Evolutionary conservation across 1,139 yeast species (phyloP).

Genomic region (Candida sp.): DNA sequence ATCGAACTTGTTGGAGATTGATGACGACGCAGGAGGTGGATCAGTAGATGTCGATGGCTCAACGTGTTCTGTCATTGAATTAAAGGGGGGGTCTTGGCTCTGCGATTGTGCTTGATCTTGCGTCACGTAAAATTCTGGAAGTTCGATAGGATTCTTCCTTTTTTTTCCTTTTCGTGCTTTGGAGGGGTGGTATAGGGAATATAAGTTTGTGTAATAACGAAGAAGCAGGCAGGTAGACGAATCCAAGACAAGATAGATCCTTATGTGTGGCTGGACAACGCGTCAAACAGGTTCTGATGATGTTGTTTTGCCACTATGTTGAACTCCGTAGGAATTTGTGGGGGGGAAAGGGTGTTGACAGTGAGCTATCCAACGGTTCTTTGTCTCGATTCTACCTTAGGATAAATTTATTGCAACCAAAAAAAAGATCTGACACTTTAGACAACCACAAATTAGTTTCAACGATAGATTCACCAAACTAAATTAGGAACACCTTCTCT

Average conservation of each 20-base stretch:
- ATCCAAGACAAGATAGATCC: not conserved
- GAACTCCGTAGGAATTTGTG: not conserved
- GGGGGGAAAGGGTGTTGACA: no score
- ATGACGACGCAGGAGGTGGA: slow-evolving; percentile 31
- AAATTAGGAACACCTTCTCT: no score
- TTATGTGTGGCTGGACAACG: no score
- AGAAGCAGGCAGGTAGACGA: not conserved
- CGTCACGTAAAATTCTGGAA: not conserved
- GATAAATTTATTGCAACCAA: not conserved
- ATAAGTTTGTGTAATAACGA: not conserved
- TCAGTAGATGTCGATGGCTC: not conserved
- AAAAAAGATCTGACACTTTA: not conserved
- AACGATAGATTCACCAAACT: no score
- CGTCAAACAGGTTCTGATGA: no score
- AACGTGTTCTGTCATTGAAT: not conserved
- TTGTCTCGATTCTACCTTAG: no score
- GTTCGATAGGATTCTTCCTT: not conserved
- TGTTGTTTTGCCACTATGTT: not conserved
- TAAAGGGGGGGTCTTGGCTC: no score
- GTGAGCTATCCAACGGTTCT: no score
- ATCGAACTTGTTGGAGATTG: slow-evolving; percentile 67
- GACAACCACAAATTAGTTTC: no score
- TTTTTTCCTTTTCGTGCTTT: not conserved
- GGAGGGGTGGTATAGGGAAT: no score
- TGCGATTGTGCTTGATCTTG: not conserved